Base-by-base conservation (phyloP, 768 basidiomycete species). In the Trametes sanguinea region DNA sequence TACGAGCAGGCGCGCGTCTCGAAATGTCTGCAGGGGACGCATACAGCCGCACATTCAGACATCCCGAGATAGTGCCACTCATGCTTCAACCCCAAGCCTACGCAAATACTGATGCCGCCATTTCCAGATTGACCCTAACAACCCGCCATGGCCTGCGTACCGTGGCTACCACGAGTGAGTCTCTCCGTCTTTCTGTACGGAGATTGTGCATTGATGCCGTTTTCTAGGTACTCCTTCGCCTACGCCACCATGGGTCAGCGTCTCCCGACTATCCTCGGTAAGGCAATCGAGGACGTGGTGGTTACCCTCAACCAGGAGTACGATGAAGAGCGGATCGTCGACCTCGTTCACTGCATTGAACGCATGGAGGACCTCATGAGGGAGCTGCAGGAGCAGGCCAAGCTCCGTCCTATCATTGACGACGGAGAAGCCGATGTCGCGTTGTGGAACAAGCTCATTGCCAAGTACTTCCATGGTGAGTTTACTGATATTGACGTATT, bases 211-310 rank as follows among this genome's bases (percentile, higher is more conserved):
- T 35, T 54, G 27, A 46, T 16, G 40, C 2, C 22, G 13, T 42
- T 22, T 22, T 85, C 88, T 72, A 87, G 91, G 68, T 91, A 87
- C 72, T 92, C 88, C 0, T 92, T 92, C 70, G 89, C 88, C 42
- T 85, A 95, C 76, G 95, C 94, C 35, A 96, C 95, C 3, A 97
- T 97, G 95, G 92, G 93, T 63, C 87, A 90, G n/a, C 88, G 95
- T 50, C 85, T 97, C 29, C 95, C 95, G 2, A 96, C 95, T 43
- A 98, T 98, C 65, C 81, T 97, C 51, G 93, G 94, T 65, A 98
- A 97, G 77, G 95, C 92, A 11, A 95, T 97, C 69, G 94, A 95
- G 69, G 95, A 98, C 71, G 81, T 88, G 8, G 90, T 89, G 56
- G 85, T 87, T 68, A 97, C 95, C 30, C 83, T 97, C 67, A 96